Percentiles rank a stretch among this genome's conserved stretches.
phyloP scores from a whole-genome alignment of 768 basidiomycete species.

The Exidia glandulosa region DNA sequence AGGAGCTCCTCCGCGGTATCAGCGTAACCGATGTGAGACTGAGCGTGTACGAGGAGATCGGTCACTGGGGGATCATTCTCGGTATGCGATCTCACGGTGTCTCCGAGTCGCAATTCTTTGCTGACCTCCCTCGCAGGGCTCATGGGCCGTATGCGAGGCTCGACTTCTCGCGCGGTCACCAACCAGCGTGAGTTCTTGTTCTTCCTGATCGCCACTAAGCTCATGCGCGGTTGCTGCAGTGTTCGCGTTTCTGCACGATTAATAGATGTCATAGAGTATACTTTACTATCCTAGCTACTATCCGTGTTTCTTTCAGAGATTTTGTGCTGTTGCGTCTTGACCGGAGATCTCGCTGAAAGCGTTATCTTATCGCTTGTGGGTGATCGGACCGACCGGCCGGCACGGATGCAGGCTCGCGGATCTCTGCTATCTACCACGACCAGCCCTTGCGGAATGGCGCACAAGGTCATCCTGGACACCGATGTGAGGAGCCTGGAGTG shows the following conservation, averaged over 20 bases:
- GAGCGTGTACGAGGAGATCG: conserved; percentile 6
- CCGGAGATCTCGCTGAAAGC: too few species aligned
- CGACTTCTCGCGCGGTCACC: neutral
- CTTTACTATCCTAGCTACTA: too few species aligned
- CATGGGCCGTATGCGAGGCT: neutral
- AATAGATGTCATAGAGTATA: neutral
- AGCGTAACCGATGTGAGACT: conserved; percentile 5
- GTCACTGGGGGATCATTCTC: conserved; percentile 8
- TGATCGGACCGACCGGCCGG: too few species aligned
- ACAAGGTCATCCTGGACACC: conserved; percentile 7
- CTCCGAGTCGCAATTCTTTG: too few species aligned
- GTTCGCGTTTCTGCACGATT: neutral
- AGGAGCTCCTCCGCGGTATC: conserved; percentile 12
- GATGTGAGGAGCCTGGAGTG: conserved; percentile 1
- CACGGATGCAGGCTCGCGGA: too few species aligned
- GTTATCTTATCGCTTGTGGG: too few species aligned
- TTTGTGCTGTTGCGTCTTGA: too few species aligned
- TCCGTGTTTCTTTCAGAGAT: too few species aligned
- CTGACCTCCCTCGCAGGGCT: neutral
- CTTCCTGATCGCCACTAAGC: neutral
- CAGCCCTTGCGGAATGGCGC: conserved; percentile 2
- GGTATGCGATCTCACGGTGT: too few species aligned
- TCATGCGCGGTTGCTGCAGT: too few species aligned
- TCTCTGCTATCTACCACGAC: too few species aligned
- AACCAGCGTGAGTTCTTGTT: neutral